Evolutionary conservation across 2,329 filamentous ascomycete genomes (phyloP), one percentile per base, ranked within the genome.

Genomic region (Fusarium brevicatenulatum): DNA sequence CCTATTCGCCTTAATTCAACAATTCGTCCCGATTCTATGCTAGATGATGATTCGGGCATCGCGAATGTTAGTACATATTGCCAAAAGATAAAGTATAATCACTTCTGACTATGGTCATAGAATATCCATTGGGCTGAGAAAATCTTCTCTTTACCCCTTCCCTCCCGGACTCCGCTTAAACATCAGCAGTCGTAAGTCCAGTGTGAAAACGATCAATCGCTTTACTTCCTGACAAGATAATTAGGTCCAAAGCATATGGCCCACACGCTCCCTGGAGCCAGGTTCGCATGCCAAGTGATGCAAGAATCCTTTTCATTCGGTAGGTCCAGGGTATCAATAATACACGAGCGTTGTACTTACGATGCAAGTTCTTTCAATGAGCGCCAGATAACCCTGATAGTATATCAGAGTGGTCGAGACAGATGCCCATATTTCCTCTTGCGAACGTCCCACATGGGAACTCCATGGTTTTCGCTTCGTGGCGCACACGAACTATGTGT

Each of bases 121-220:
- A 81, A 81, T 55, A 80, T 83, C 9, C 89, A 91, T 75, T 91
- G 90, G 90, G 88, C 89, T 10, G 86, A 90, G 72, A 84, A 87
- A 44, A 89, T 91, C 30, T 91, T 91, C 71, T 86, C 87, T 2
- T 81, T 86, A 25, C 86, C 87, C 0, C 80, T 89, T 43, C 84
- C 88, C 1, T 85, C 84, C 16, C 82, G 85, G 18, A 90, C 87
- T 9, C 81, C 83, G 9, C 79, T 90, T 56, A 85, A 84, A 72
- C 81, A 85, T 53, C 71, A 82, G 18, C 78, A 76, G 55, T 70
- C 72, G 82, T 83, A 68, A 69, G 80, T 61, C 19, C 21, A 7
- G 54, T 11, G 36, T 12, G 21, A 36, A 28, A 39, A 11, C 21
- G 21, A 21, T 32, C 40, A 25, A 21, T 39, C 19, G n/a, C 23